Percentiles rank a stretch among this genome's conserved stretches.
These are phyloP conservation scores for Picea abies DNA, from an alignment of 83 land plant species.

Conservation along the genomic window DNA sequence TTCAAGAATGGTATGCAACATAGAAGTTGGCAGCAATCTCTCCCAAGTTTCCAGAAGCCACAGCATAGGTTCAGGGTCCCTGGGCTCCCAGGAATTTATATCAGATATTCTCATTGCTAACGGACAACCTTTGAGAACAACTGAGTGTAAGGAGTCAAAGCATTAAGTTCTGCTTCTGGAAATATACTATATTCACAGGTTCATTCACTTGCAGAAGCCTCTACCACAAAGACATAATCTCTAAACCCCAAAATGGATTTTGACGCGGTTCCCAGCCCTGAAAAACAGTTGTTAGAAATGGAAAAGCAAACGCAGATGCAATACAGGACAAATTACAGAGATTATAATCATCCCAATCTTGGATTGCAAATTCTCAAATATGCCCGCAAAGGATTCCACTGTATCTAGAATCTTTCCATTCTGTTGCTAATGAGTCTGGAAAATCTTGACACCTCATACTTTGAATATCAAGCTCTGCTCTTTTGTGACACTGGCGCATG, in stretches of 20 bases:
- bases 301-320: too few species aligned
- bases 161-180: conserved; percentile 31
- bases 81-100: conserved; percentile 81
- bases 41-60: conserved; percentile 88
- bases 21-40: conserved; percentile 68
- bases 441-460: too few species aligned
- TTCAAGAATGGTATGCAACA: conserved; percentile 72
- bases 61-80: conserved; percentile 95
- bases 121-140: conserved; percentile 74
- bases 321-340: too few species aligned
- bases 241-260: conserved; percentile 43
- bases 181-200: conserved; percentile 29
- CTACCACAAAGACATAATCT: conserved; percentile 66
- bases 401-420: too few species aligned
- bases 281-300: too few species aligned
- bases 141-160: conserved; percentile 71
- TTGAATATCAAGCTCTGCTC: too few species aligned
- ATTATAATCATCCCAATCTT: too few species aligned
- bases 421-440: too few species aligned
- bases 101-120: conserved; percentile 74
- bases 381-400: too few species aligned
- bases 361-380: too few species aligned
- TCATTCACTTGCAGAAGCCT: conserved; percentile 72
- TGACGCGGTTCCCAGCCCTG: too few species aligned
- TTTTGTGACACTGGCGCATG: too few species aligned